Evolutionary conservation across 1,284 basidiomycete species (phyloP).

Genomic region (Ceratobasidium sp.): DNA sequence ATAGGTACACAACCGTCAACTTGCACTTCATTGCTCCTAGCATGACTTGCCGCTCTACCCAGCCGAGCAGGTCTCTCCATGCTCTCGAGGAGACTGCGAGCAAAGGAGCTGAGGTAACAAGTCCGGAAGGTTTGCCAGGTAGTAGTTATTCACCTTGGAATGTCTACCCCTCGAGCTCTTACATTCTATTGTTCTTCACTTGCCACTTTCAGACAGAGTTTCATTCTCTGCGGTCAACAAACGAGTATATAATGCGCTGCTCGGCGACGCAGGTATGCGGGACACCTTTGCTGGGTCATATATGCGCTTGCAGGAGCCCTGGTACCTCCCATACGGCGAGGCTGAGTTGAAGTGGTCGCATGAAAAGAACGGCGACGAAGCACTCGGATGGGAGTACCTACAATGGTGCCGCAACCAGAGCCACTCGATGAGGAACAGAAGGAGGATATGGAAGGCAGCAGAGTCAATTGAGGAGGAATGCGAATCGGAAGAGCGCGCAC

Average conservation of each 20-base stretch:
- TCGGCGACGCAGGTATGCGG: neutral
- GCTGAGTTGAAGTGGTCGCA: conserved; percentile 25
- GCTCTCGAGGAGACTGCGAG: too few relatives aligned
- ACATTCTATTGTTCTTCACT: neutral
- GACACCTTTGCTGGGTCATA: conserved; percentile 21
- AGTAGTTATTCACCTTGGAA: too few relatives aligned
- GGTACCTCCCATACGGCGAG: conserved; percentile 28
- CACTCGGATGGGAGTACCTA: conserved; percentile 36
- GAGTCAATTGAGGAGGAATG: conserved; percentile 40
- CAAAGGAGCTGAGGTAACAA: too few relatives aligned
- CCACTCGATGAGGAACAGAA: conserved; percentile 40
- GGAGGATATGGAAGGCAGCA: conserved; percentile 30
- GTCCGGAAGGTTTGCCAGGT: too few relatives aligned
- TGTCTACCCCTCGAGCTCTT: conserved; percentile 22
- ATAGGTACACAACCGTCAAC: too few relatives aligned
- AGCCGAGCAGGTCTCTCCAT: too few relatives aligned
- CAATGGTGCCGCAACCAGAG: conserved; percentile 8
- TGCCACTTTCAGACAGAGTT: conserved; percentile 12
- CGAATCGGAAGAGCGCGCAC: conserved; percentile 11
- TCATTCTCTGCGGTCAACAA: conserved; percentile 7
- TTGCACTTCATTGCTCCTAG: too few relatives aligned
- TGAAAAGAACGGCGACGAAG: conserved; percentile 15
- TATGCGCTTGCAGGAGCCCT: conserved; percentile 19
- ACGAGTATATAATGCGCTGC: neutral
- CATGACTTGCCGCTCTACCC: too few relatives aligned